phyloP scores from a whole-genome alignment of 495 filamentous ascomycete species.

The Cercophora sp. region DNA sequence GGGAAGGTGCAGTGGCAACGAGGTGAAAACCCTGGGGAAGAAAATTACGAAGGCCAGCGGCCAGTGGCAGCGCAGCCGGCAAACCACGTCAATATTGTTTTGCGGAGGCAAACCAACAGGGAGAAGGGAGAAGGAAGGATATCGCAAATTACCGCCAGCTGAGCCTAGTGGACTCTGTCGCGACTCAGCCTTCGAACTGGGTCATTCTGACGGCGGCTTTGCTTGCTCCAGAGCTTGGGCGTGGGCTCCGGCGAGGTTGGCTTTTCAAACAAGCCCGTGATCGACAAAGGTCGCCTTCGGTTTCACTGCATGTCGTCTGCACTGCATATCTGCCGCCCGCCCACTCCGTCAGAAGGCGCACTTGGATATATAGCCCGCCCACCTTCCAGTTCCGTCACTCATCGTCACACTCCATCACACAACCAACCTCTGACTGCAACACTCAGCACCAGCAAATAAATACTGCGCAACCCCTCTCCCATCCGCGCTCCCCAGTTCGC shows the following conservation, averaged over 20 bases:
- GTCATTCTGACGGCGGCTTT: conserved; percentile 18
- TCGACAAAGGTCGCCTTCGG: conserved; percentile 11
- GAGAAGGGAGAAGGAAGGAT: background rate
- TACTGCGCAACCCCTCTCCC: background rate
- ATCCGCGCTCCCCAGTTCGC: background rate
- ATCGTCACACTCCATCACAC: background rate
- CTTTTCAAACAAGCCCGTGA: conserved; percentile 20
- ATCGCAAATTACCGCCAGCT: conserved; percentile 4
- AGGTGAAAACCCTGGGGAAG: background rate
- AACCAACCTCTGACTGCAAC: background rate
- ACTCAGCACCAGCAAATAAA: background rate
- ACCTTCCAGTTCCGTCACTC: conserved; percentile 16
- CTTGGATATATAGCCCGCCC: conserved; percentile 15
- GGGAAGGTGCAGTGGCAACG: conserved; percentile 4
- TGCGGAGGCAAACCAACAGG: background rate
- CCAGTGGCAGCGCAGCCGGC: background rate
- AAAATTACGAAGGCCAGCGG: background rate
- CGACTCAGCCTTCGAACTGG: conserved; percentile 20
- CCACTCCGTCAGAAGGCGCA: background rate
- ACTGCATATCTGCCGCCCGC: background rate
- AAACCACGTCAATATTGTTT: too few relatives aligned
- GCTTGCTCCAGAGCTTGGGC: background rate
- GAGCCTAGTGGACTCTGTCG: background rate
- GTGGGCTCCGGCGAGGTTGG: background rate
- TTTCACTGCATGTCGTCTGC: conserved; percentile 10